These are phyloP conservation scores for Phoma sp. DNA, from an alignment of 2,329 filamentous ascomycete species.

Conservation along the genomic window DNA sequence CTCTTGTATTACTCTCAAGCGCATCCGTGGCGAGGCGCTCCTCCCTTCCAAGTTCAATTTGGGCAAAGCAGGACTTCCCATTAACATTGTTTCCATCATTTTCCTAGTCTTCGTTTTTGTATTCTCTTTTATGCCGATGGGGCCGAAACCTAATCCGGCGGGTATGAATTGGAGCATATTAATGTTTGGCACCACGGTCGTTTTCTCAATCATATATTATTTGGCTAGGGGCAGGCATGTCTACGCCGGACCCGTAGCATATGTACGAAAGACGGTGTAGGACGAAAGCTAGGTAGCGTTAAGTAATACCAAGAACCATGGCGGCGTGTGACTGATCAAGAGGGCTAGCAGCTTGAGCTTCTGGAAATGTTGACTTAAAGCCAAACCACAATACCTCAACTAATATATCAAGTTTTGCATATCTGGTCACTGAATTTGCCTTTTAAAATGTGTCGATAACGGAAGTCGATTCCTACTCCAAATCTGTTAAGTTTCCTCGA, in stretches of 20 bases:
- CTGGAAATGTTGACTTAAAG: too few species aligned
- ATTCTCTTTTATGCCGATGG: conserved; percentile 54
- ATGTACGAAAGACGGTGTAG: conserved; percentile 24
- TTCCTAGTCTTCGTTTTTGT: conserved; percentile 53
- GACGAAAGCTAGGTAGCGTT: too few species aligned
- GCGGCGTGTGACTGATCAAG: too few species aligned
- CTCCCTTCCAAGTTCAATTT: conserved; percentile 56
- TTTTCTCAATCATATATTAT: conserved; percentile 55
- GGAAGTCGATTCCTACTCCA: too few species aligned
- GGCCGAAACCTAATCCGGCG: conserved; percentile 50
- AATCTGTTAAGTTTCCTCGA: too few species aligned
- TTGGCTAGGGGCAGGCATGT: conserved; percentile 47
- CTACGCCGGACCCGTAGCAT: conserved; percentile 44
- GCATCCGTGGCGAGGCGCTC: conserved; percentile 52
- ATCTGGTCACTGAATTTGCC: too few species aligned
- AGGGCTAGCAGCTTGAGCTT: too few species aligned
- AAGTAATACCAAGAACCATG: too few species aligned
- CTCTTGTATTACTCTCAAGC: conserved; percentile 54
- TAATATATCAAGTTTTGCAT: too few species aligned
- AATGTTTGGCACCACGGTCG: conserved; percentile 52
- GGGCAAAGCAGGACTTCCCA: conserved; percentile 51
- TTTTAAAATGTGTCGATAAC: too few species aligned
- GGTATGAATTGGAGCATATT: conserved; percentile 57
- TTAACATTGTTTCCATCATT: conserved; percentile 52
- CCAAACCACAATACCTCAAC: too few species aligned